A percentile compares a stretch with the other conserved stretches of the same genome.
These are phyloP conservation scores for Trichoderma sp. DNA, from an alignment of 2,329 filamentous ascomycete species.

Conservation along the genomic window DNA sequence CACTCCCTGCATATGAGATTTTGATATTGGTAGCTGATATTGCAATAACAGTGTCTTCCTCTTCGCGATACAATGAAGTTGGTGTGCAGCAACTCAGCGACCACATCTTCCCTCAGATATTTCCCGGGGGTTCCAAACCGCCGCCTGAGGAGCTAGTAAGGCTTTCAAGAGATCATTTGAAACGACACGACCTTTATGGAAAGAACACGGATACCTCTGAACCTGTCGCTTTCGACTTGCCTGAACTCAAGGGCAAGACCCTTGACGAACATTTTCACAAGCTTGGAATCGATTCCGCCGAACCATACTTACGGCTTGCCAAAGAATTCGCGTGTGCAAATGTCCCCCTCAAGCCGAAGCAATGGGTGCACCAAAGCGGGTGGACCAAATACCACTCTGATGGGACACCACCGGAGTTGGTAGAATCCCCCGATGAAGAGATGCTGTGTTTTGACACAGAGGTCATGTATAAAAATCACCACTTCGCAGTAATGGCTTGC, in stretches of 20 bases:
- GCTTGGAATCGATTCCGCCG: constrained; percentile 79
- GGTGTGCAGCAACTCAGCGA: constrained; percentile 90
- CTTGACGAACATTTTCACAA: constrained; percentile 94
- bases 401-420: constrained; percentile 62
- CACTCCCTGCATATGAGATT: not conserved
- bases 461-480: constrained; percentile 90
- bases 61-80: constrained; percentile 82
- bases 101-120: constrained; percentile 80
- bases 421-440: constrained; percentile 74
- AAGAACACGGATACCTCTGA: constrained; percentile 77
- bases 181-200: constrained; percentile 79
- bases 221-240: constrained; percentile 84
- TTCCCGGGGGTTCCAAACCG: constrained; percentile 55
- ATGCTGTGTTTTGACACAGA: constrained; percentile 94
- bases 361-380: constrained; percentile 77
- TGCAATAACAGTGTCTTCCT: constrained; percentile 42
- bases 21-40: not conserved
- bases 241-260: constrained; percentile 71
- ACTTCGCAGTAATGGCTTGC: constrained; percentile 95
- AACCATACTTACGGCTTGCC: constrained; percentile 75
- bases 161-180: constrained; percentile 78
- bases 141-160: constrained; percentile 71
- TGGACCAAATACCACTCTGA: constrained; percentile 91
- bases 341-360: constrained; percentile 57
- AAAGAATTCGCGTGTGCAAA: constrained; percentile 67